Base-by-base conservation (phyloP, 495 filamentous ascomycete genomes). In the Neurospora tetraspora region DNA sequence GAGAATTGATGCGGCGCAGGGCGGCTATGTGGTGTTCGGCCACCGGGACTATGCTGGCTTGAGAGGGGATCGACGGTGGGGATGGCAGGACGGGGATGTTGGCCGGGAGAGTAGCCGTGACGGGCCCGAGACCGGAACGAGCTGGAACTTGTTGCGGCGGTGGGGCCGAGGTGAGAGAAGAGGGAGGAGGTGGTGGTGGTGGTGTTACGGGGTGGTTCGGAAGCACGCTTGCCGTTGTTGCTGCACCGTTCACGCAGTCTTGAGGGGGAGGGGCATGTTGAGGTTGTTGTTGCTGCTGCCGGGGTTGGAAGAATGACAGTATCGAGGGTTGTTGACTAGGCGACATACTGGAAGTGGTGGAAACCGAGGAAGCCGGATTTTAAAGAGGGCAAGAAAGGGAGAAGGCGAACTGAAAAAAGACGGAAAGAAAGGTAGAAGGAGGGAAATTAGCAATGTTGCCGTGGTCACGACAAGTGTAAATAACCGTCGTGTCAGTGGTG, bases 1-100 rank as follows among this genome's bases (percentile, higher is more conserved):
- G 85, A 45, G 89, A 82, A 76, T 94, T 97, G 73, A 98, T 93
- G 47, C 92, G 89, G 34, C 90, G 91, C 45, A 97, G 86, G 14
- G 91, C 88, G 61, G 92, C 86, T 72, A 97, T 84, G 80, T 94
- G 89, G 37, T 83, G 82, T 5, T 87, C 82, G 14, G 81, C 83
- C 72, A 93, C 84, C 2, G 86, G 83, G 12, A 88, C 85, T 74
- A 94, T 88, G 27, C 85, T 88, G 10, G 85, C 86, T 80, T 85
- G 81, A 0, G 78, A 74, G 65, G 84, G 85, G 23, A 87, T 80
- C 8, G 80, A 79, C 16, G 80, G 75, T 12, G 77, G 74, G 0
- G 76, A 74, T 3, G 80, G 76, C 36, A 78, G 75, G 65, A 77
- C 39, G 39, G 78, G 77, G 36, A 80, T 20, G 71, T 83, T 80